Base-by-base conservation (phyloP, 257 asterid genomes). In the Coffea eugenioides region DNA sequence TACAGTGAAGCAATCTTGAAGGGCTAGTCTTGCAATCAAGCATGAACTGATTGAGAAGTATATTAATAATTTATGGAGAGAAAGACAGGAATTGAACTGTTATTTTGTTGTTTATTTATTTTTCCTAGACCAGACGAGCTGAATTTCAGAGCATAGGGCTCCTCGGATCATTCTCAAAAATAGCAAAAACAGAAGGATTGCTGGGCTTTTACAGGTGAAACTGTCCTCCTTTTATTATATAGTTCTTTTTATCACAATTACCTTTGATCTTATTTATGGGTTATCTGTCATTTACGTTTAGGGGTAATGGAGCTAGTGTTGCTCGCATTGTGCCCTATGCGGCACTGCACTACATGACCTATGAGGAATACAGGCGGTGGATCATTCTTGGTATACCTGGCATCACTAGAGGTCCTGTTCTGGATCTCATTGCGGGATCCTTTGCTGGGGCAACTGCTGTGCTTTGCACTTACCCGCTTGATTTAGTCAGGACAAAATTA, bases 381-480 rank as follows among this genome's bases (percentile, higher is more conserved):
- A 93, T 95, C 80, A 92, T 92, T 72, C 80, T 84, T 73, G 92
- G 90, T 21, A 84, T 89, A 80, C 98, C 98, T 13, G 86, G 83
- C 8, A 49, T 84, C 36, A 87, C 91, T 31, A 91, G 89, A 85
- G 99, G 99, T 80, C 98, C 99, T 0, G 92, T 90, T 56, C 97
- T 95, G 82, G 99, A 95, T 88, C 97, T 95, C 31, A 57, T 90
- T 4, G 94, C 99, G 48, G 99, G 99, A 85, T 93, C 99, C 23
- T 90, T 92, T 85, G 98, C 99, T 36, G 99, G 99, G 64, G 99
- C 98, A 75, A 95, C 98, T 27, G 99, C 99, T 43, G 99, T 95
- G 61, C 91, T 93, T 43, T 93, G 88, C 78, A 95, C 99, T 77
- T 95, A 95, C 73, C 99, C 99, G 10, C 98, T 95, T 6, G 99